Percentiles rank a stretch among this genome's conserved stretches.
phyloP scores from a whole-genome alignment of 2,329 filamentous ascomycete species.

The Podosphaera xanthii region DNA sequence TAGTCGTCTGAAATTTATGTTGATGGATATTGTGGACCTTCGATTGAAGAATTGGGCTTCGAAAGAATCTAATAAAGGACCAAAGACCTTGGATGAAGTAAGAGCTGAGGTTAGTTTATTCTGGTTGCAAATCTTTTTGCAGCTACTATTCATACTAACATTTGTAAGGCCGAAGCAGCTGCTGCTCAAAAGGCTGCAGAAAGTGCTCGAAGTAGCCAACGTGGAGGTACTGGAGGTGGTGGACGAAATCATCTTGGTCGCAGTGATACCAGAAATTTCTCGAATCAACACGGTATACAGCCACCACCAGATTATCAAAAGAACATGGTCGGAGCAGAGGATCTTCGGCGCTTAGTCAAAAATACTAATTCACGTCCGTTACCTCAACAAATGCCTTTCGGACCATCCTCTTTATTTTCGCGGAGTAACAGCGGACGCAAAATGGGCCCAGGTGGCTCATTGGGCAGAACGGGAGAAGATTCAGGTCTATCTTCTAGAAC shows the following conservation, averaged over 20 bases:
- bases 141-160: neutral
- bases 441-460: conserved; percentile 50
- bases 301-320: conserved; percentile 45
- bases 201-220: conserved; percentile 32
- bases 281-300: conserved; percentile 44
- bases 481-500: conserved; percentile 75
- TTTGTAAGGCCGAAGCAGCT: conserved; percentile 38
- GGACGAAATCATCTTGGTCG: conserved; percentile 55
- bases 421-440: conserved; percentile 76
- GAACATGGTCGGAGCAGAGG: conserved; percentile 78
- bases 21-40: conserved; percentile 81
- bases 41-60: conserved; percentile 57
- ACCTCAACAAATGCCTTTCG: conserved; percentile 41
- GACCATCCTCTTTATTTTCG: conserved; percentile 67
- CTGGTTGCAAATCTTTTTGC: neutral
- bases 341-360: conserved; percentile 63
- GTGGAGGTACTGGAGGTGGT: conserved; percentile 42
- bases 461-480: conserved; percentile 57
- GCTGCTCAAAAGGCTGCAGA: conserved; percentile 68
- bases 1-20: conserved; percentile 86
- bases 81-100: conserved; percentile 88
- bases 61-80: conserved; percentile 81
- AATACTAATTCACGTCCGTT: conserved; percentile 30
- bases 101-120: conserved; percentile 42
- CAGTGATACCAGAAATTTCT: conserved; percentile 71